Conservation (phyloP, 441 rosid genomes). For the Populus hybrid region DNA sequence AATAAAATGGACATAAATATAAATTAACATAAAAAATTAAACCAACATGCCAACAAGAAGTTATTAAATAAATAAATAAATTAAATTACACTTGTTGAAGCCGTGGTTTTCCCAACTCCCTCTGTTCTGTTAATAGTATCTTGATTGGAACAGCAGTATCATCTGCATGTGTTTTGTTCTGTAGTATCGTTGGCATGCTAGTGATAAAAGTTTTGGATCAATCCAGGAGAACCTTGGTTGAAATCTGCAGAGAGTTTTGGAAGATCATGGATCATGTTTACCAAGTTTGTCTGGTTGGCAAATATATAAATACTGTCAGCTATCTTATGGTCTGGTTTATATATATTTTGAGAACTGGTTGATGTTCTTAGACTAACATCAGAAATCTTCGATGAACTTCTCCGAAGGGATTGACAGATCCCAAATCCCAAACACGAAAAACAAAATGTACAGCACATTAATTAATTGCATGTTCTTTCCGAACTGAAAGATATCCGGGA, state of each 20-base stretch:
- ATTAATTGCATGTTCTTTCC: neutral
- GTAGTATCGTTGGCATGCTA: neutral
- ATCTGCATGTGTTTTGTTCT: no score
- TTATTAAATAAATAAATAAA: no score
- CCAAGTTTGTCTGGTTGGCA: neutral
- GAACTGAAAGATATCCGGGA: neutral
- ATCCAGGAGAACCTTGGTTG: neutral
- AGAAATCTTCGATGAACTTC: no score
- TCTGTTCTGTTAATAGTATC: neutral
- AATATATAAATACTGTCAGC: neutral
- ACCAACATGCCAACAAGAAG: no score
- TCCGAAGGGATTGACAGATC: no score
- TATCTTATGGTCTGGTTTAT: neutral
- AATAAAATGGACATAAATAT: no score
- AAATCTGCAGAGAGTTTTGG: neutral
- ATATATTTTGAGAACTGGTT: no score
- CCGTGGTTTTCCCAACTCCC: neutral
- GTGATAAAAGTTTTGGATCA: neutral
- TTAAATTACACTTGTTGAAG: no score
- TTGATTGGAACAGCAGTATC: neutral
- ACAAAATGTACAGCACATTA: no score
- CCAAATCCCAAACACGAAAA: no score
- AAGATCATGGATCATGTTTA: neutral
- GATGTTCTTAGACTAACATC: no score
- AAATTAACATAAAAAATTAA: no score